Conservation (phyloP, 495 filamentous ascomycete species). For the Extremus antarcticus region DNA sequence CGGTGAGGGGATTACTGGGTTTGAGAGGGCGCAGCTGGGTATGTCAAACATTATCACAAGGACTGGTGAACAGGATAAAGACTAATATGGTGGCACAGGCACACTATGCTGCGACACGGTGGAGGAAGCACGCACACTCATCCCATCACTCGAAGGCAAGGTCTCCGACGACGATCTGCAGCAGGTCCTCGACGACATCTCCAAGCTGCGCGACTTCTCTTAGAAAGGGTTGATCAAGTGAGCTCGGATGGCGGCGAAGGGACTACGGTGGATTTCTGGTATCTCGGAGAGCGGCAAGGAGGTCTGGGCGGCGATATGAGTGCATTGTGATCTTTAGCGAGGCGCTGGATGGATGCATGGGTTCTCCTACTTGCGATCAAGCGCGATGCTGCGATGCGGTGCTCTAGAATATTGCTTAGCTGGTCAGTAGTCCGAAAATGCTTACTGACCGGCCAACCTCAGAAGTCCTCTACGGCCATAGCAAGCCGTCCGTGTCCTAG, state of each 20-base stretch:
- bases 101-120: constrained; percentile 82
- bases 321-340: not conserved
- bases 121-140: constrained; percentile 93
- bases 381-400: too few relatives aligned
- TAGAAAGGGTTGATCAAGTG: not conserved
- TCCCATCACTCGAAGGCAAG: constrained; percentile 81
- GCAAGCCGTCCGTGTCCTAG: too few relatives aligned
- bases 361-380: too few relatives aligned
- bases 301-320: too few relatives aligned
- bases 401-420: too few relatives aligned
- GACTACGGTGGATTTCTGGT: too few relatives aligned
- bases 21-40: constrained; percentile 92
- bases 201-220: constrained; percentile 44
- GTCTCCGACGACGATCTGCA: constrained; percentile 78
- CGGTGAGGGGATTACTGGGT: constrained; percentile 70
- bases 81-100: constrained; percentile 40
- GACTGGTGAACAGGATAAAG: not conserved
- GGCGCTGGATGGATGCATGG: not conserved
- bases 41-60: constrained; percentile 20
- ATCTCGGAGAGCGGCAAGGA: too few relatives aligned
- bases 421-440: too few relatives aligned
- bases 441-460: too few relatives aligned
- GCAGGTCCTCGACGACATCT: constrained; percentile 80
- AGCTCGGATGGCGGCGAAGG: too few relatives aligned
- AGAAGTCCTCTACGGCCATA: too few relatives aligned